Percentiles rank a stretch among this genome's conserved stretches.
phyloP scores from a whole-genome alignment of 2,329 filamentous ascomycete genomes.

The Lachnellula subtilissima region DNA sequence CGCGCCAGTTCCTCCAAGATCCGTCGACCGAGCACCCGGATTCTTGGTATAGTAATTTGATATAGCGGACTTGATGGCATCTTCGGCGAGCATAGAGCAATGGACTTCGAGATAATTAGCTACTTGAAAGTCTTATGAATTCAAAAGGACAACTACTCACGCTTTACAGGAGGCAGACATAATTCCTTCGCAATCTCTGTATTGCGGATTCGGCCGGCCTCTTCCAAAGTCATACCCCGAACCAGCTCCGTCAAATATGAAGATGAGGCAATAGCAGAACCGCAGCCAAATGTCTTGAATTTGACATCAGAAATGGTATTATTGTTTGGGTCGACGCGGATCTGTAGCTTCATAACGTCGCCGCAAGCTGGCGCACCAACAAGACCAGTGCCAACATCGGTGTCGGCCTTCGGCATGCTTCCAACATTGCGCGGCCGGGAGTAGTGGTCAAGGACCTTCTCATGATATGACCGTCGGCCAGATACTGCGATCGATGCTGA shows the following conservation, averaged over 20 bases:
- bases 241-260: conserved; percentile 95
- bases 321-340: conserved; percentile 81
- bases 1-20: conserved; percentile 70
- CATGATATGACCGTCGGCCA: conserved; percentile 31
- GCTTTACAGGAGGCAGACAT: conserved; percentile 80
- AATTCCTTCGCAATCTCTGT: conserved; percentile 98
- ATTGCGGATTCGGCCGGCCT: conserved; percentile 89
- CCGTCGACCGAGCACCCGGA: conserved; percentile 66
- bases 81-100: conserved; percentile 88
- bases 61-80: conserved; percentile 89
- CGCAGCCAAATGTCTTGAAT: conserved; percentile 97
- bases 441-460: conserved; percentile 71
- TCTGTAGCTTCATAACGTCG: conserved; percentile 92
- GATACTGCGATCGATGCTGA: conserved; percentile 22
- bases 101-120: conserved; percentile 55
- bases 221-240: conserved; percentile 91
- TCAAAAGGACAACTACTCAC: conserved; percentile 48
- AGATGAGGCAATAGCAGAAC: conserved; percentile 88
- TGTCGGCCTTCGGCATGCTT: conserved; percentile 72
- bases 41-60: conserved; percentile 91
- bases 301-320: conserved; percentile 91
- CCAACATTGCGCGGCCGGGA: conserved; percentile 74
- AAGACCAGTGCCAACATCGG: conserved; percentile 83
- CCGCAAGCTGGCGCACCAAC: conserved; percentile 87
- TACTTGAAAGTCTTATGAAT: conserved; percentile 1